These are phyloP conservation scores for Leucosporidium yakuticum DNA, from an alignment of 768 basidiomycete genomes.

Conservation along the genomic window DNA sequence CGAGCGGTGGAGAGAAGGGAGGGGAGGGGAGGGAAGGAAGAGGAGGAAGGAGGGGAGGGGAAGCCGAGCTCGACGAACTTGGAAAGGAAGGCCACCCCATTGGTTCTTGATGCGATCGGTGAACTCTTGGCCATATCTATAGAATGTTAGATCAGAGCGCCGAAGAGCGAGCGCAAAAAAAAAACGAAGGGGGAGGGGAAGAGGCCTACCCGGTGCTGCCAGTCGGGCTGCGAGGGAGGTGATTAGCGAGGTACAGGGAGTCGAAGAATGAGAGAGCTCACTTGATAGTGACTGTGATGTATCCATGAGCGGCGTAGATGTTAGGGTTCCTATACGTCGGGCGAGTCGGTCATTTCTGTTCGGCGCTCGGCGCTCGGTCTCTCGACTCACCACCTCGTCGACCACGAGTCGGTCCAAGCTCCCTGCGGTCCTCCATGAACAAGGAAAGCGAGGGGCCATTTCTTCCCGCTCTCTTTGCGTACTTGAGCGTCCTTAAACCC, in stretches of 20 bases:
- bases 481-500: conserved; percentile 54
- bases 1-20: not conserved
- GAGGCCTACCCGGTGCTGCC: conserved; percentile 63
- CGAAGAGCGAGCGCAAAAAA: not conserved
- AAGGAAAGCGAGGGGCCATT: conserved; percentile 70
- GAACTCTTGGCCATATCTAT: conserved; percentile 36
- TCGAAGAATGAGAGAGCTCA: not conserved
- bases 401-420: conserved; percentile 89
- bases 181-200: not conserved
- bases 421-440: conserved; percentile 47
- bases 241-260: not conserved
- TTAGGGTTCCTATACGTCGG: conserved; percentile 71
- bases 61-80: not conserved
- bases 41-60: not conserved
- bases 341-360: not conserved
- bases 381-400: conserved; percentile 48
- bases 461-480: conserved; percentile 40
- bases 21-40: not conserved
- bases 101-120: conserved; percentile 42
- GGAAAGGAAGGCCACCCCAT: conserved; percentile 44
- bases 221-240: conserved; percentile 53
- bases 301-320: conserved; percentile 80
- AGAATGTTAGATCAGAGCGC: not conserved
- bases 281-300: conserved; percentile 79
- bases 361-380: conserved; percentile 41